phyloP scores from a whole-genome alignment of 495 filamentous ascomycete species.

The Aspergillus bertholletiae region DNA sequence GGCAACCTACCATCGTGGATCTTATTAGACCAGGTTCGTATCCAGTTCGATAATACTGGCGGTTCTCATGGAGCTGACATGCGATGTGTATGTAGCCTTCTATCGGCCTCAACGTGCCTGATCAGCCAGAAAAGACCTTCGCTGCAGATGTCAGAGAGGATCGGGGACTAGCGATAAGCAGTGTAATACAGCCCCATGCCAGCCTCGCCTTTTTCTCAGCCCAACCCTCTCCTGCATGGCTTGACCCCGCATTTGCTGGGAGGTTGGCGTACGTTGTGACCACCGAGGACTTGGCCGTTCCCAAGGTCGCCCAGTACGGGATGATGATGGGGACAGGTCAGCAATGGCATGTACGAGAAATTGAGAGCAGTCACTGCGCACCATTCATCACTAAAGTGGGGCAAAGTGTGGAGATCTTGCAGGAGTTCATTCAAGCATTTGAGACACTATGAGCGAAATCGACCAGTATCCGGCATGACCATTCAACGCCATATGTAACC shows the following conservation, averaged over 20 bases:
- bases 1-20: conserved; percentile 25
- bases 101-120: conserved; percentile 14
- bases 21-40: conserved; percentile 20
- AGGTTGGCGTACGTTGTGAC: conserved; percentile 24
- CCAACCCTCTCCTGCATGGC: conserved; percentile 25
- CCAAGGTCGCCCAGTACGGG: conserved; percentile 20
- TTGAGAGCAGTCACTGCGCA: conserved; percentile 22
- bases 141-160: conserved; percentile 22
- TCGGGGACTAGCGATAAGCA: conserved; percentile 2
- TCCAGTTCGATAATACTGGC: background rate
- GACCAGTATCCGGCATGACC: background rate
- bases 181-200: conserved; percentile 23
- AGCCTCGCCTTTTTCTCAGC: conserved; percentile 22
- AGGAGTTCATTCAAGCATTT: background rate
- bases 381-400: conserved; percentile 17
- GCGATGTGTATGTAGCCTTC: conserved; percentile 15
- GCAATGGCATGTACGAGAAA: conserved; percentile 22
- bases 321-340: conserved; percentile 22
- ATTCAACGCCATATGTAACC: background rate
- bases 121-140: conserved; percentile 20
- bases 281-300: conserved; percentile 18
- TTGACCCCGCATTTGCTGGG: conserved; percentile 13
- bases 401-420: conserved; percentile 1
- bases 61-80: background rate
- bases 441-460: background rate